Percentiles rank a stretch among this genome's conserved stretches.
phyloP scores from a whole-genome alignment of 1,284 basidiomycete genomes.

The Malassezia globosa region DNA sequence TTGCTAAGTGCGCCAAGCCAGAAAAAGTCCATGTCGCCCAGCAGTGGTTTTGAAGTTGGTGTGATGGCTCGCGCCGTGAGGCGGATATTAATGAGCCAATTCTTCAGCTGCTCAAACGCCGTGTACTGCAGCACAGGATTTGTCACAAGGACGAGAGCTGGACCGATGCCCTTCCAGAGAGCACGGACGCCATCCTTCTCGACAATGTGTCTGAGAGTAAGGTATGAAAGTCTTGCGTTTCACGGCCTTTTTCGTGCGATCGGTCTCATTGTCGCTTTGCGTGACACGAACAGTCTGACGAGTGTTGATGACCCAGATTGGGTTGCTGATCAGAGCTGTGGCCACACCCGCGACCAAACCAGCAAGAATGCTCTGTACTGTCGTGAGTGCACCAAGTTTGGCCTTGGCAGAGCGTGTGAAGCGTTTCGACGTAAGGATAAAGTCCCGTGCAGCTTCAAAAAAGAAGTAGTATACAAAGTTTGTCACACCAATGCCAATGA shows the following conservation, averaged over 20 bases:
- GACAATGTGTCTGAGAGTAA: constrained; percentile 64
- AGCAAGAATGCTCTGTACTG: constrained; percentile 76
- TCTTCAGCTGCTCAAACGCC: constrained; percentile 45
- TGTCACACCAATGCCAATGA: constrained; percentile 82
- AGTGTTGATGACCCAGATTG: constrained; percentile 60
- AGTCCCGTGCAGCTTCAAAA: constrained; percentile 46
- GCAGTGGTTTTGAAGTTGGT: constrained; percentile 12
- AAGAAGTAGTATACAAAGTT: constrained; percentile 59
- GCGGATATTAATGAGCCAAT: constrained; percentile 34
- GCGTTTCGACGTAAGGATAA: constrained; percentile 40
- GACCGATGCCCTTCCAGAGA: constrained; percentile 91
- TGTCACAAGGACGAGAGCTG: constrained; percentile 80
- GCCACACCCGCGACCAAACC: constrained; percentile 81
- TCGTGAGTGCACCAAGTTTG: constrained; percentile 54
- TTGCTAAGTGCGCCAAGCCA: constrained; percentile 43
- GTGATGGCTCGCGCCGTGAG: constrained; percentile 19
- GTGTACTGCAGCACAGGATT: constrained; percentile 72
- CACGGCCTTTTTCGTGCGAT: constrained; percentile 12
- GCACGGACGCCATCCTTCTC: constrained; percentile 66
- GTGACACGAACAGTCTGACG: constrained; percentile 56
- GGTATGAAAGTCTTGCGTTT: constrained; percentile 45
- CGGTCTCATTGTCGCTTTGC: background rate
- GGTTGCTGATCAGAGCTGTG: constrained; percentile 81
- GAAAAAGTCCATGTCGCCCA: constrained; percentile 45
- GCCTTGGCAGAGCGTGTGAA: constrained; percentile 36